Percentiles rank a stretch among this genome's conserved stretches.
Evolutionary conservation across 805 yeast genomes (phyloP).

Genomic region (Cyberlindnera veronae): DNA sequence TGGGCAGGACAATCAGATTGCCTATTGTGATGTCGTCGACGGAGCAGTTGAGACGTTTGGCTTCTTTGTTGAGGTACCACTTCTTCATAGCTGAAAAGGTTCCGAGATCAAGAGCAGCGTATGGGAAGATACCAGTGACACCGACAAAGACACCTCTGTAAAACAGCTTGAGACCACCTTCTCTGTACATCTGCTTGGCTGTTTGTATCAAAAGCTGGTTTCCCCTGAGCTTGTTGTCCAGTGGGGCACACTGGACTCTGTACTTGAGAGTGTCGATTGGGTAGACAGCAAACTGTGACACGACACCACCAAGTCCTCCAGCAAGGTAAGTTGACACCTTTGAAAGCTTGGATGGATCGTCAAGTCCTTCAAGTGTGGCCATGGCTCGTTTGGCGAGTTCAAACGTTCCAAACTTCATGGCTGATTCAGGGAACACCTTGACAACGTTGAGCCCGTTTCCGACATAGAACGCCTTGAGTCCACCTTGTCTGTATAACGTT

Average conservation of each 20-base stretch:
- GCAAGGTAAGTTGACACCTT: slow-evolving; percentile 79
- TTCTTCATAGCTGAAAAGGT: slow-evolving; percentile 84
- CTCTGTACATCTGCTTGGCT: slow-evolving; percentile 70
- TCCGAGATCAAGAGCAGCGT: slow-evolving; percentile 94
- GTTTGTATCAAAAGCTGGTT: slow-evolving; percentile 58
- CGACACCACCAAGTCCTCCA: slow-evolving; percentile 96
- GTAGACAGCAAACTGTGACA: slow-evolving; percentile 87
- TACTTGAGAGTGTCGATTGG: slow-evolving; percentile 95
- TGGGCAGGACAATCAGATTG: slow-evolving; percentile 73
- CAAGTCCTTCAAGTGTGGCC: slow-evolving; percentile 71
- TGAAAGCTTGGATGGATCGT: slow-evolving; percentile 66
- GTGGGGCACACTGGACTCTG: slow-evolving; percentile 87
- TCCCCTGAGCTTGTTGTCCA: slow-evolving; percentile 61
- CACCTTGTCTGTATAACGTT: slow-evolving; percentile 84
- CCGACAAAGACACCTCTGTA: slow-evolving; percentile 90
- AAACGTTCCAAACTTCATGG: slow-evolving; percentile 95
- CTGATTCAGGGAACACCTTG: slow-evolving; percentile 95
- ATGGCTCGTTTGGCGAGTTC: slow-evolving; percentile 79
- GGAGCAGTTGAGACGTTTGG: slow-evolving; percentile 46
- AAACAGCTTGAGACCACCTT: slow-evolving; percentile 75
- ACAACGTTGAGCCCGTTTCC: slow-evolving; percentile 93
- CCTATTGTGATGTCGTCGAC: slow-evolving; percentile 71
- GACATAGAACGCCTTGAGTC: slow-evolving; percentile 81
- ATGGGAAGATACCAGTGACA: slow-evolving; percentile 94
- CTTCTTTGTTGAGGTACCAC: slow-evolving; percentile 65